These are phyloP conservation scores for Cubamyces sp. DNA, from an alignment of 768 basidiomycete species.

Conservation along the genomic window DNA sequence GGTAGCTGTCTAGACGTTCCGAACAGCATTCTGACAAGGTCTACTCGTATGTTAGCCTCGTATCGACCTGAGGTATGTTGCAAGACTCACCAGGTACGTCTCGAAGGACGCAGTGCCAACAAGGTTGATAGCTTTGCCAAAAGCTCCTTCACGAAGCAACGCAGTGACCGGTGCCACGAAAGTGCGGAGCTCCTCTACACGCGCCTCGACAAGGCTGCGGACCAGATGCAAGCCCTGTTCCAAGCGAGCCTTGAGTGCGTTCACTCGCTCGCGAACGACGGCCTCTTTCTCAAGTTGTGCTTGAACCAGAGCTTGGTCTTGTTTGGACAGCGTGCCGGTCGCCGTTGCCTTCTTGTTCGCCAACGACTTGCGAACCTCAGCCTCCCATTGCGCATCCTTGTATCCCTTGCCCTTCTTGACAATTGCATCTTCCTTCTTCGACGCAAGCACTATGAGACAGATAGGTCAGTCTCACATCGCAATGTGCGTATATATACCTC, in stretches of 20 bases:
- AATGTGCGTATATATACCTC: not conserved
- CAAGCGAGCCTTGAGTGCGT: conserved; percentile 54
- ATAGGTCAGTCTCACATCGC: not conserved
- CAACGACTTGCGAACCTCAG: conserved; percentile 84
- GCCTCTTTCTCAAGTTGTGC: conserved; percentile 85
- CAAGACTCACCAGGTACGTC: conserved; percentile 68
- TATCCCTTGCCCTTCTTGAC: conserved; percentile 83
- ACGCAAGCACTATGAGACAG: conserved; percentile 58
- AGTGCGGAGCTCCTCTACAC: conserved; percentile 53
- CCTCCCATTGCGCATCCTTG: conserved; percentile 94
- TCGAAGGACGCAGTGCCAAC: conserved; percentile 67
- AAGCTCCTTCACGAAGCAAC: conserved; percentile 67
- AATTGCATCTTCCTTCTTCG: conserved; percentile 54
- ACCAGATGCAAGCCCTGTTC: conserved; percentile 74
- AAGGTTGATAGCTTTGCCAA: conserved; percentile 63
- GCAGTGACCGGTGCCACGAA: conserved; percentile 62
- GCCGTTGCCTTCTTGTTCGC: conserved; percentile 67
- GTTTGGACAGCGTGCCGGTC: conserved; percentile 67
- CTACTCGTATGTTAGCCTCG: conserved; percentile 39
- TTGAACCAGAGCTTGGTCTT: conserved; percentile 81
- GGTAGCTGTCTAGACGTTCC: conserved; percentile 67
- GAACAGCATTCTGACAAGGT: conserved; percentile 73
- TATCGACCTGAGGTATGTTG: not conserved
- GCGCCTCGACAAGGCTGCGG: conserved; percentile 56
- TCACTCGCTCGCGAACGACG: conserved; percentile 63